phyloP scores from a whole-genome alignment of 805 yeast genomes.

The Ogataea paraovalis region DNA sequence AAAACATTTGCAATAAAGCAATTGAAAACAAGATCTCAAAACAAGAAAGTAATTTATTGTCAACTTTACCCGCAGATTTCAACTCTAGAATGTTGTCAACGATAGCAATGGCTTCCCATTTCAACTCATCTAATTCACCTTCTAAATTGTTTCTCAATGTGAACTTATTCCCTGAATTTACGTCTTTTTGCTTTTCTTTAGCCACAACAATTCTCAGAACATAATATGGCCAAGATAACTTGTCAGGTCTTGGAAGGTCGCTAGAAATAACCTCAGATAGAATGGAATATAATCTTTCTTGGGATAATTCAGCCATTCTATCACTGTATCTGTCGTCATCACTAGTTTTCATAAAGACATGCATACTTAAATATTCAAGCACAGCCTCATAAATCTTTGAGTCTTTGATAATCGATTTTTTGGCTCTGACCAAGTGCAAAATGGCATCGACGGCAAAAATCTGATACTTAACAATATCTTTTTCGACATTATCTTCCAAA shows the following conservation, averaged over 20 bases:
- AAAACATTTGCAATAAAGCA: conserved; percentile 70
- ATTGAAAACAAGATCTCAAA: conserved; percentile 77
- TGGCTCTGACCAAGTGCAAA: conserved; percentile 28
- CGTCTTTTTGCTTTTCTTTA: conserved; percentile 9
- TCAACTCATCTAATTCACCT: conserved; percentile 48
- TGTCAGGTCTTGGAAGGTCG: conserved; percentile 33
- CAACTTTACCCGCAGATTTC: conserved; percentile 27
- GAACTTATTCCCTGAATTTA: conserved; percentile 17
- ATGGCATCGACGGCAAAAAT: conserved; percentile 26
- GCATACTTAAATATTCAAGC: conserved; percentile 24
- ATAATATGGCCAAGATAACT: conserved; percentile 57
- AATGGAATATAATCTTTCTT: conserved; percentile 65
- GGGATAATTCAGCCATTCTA: conserved; percentile 41
- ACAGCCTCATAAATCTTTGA: conserved; percentile 8
- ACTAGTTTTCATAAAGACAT: conserved; percentile 18
- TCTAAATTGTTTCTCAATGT: conserved; percentile 42
- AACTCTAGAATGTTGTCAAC: conserved; percentile 41
- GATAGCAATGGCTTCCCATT: conserved; percentile 44
- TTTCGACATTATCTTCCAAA: conserved; percentile 13
- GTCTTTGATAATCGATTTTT: conserved; percentile 12
- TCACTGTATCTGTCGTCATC: conserved; percentile 17
- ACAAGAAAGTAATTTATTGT: conserved; percentile 34
- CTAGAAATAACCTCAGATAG: conserved; percentile 37
- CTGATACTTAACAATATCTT: conserved; percentile 22
- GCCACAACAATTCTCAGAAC: conserved; percentile 34